Evolutionary conservation across 192 early-diverging fungal genomes (phyloP), one percentile per base, ranked within the genome.

Genomic region (Funneliformis geosporum): DNA sequence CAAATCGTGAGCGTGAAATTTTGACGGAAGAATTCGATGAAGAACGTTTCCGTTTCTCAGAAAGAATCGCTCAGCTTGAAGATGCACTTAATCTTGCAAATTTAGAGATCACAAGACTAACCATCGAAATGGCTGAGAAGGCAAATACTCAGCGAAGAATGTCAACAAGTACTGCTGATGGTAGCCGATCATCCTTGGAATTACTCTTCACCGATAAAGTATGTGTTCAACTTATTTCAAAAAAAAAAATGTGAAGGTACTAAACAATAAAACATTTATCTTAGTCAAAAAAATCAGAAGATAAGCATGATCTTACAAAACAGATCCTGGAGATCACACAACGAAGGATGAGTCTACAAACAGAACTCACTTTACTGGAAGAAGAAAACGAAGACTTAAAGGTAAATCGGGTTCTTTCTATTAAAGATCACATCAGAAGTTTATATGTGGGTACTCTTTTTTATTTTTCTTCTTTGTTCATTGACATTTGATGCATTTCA

Each of bases 311-410:
- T 28, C 28, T 81, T 3, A 75, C 80, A 11, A 55, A 69, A 39
- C 75, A 76, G 42, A 66, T 81, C 21, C 16, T 77, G 10, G 80
- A 81, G 40, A 67, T 81, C 39, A 81, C 80, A 46, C 62, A 75
- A 67, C 73, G 75, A 23, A 66, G 73, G 50, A 81, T 76, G 43
- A 28, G 50, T 62, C 60, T 81, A 43, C 73, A 81, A 21, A 81
- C 80, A n/a, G 73, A 75, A 27, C 27, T 75, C 8, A 60, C 59
- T 8, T 69, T 69, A 75, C 46, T 81, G 27, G 62, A 77, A 47
- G 75, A 76, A 16, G 75, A 81, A 55, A 60, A 75, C 43, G 28
- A 65, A 7, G 64, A 81, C 11, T 60, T 81, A 62, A 76, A 67
- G 80, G 80, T 81, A 81, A 62, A 62, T 68, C 27, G 66, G 66